phyloP scores from a whole-genome alignment of 345 rosid species.

The Mercurialis annua region DNA sequence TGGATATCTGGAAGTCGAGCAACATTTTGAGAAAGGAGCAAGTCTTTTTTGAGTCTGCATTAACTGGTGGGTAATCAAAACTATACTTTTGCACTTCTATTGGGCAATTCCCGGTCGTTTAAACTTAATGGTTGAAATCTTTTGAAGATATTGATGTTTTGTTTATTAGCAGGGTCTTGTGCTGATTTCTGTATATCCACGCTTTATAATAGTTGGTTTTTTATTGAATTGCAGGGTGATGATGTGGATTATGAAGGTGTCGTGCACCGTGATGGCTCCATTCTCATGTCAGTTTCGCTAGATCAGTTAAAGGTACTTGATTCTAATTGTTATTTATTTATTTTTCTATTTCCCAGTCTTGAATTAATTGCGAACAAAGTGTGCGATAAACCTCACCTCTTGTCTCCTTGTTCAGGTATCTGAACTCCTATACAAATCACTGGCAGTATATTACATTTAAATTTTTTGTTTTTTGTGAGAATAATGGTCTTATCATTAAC shows the following conservation, averaged over 20 bases:
- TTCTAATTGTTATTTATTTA: conserved; percentile 4
- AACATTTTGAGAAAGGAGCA: conserved; percentile 48
- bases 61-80: conserved; percentile 47
- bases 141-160: conserved; percentile 10
- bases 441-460: conserved; percentile 41
- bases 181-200: conserved; percentile 30
- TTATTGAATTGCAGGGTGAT: conserved; percentile 56
- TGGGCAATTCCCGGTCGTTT: conserved; percentile 14
- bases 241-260: conserved; percentile 92
- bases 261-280: conserved; percentile 99
- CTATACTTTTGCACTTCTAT: background rate
- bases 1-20: conserved; percentile 58
- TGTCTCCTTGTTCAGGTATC: conserved; percentile 48
- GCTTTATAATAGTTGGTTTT: conserved; percentile 16
- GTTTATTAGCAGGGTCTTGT: conserved; percentile 44
- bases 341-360: background rate
- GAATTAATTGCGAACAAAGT: background rate
- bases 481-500: conserved; percentile 21
- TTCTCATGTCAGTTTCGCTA: conserved; percentile 76
- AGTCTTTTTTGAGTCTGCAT: conserved; percentile 45
- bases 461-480: background rate
- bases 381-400: background rate
- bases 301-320: conserved; percentile 72
- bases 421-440: conserved; percentile 85
- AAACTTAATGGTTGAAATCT: conserved; percentile 1